Evolutionary conservation across 768 basidiomycete species (phyloP), one percentile per base, ranked within the genome.

Genomic region (Agaricus sinodeliciosus): DNA sequence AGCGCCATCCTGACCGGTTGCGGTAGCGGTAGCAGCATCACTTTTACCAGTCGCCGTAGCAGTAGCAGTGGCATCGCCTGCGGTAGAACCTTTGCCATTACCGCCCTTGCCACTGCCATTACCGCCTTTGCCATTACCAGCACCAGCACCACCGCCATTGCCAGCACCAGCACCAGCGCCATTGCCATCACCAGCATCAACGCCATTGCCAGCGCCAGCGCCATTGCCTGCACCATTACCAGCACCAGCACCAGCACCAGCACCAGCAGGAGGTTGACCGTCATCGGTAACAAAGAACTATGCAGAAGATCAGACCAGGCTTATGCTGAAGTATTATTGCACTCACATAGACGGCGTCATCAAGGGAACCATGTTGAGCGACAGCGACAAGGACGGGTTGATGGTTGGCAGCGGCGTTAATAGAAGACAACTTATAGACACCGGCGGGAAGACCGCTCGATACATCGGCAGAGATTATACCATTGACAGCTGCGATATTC

Each of bases 401-500:
- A 59, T 80, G 77, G 68, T 79, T 80, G 26, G 73, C 58, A 15
- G 71, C 69, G 19, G 72, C 55, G 64, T 72, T 77, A 68, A 84
- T 83, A 15, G 78, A 75, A 31, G 75, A 69, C 25, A 84, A 61
- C 55, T 71, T 71, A 73, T 89, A 87, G 43, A 67, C 59, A 49
- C 82, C 81, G 16, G 65, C 75, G n/a, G 80, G 73, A 40, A 85
- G 69, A 60, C 82, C 83, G 26, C 65, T 65, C 9, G 72, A 53
- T 61, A 78, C 66, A 64, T 67, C 52, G 69, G 68, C 75, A n/a
- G 71, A 68, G 9, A 82, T 67, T 3, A 74, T 56, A 9, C 80
- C 82, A 66, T 80, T 78, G 28, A 59, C 59, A 36, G 80, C 80
- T 9, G 69, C 73, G 22, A 69, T 70, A 55, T 72, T 78, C 55